Conservation (phyloP, 768 basidiomycete genomes). For the Podaxis mareebaensis region DNA sequence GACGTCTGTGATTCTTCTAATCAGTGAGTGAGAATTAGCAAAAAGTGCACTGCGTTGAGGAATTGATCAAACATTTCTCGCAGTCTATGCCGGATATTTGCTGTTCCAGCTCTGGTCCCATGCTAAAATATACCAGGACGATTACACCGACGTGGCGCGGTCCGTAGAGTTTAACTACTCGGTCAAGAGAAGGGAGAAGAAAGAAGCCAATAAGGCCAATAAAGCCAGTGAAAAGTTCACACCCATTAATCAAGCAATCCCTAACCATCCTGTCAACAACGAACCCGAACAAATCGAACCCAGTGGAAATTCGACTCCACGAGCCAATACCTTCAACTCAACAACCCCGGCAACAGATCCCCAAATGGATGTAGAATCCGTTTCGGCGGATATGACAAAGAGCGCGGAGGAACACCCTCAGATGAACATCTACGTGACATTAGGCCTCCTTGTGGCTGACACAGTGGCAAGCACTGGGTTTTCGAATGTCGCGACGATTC, state of each 20-base stretch:
- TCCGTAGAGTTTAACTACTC: conserved; percentile 39
- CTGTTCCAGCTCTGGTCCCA: conserved; percentile 81
- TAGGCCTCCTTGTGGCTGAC: conserved; percentile 55
- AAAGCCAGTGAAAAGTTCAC: conserved; percentile 14
- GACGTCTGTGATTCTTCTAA: conserved; percentile 76
- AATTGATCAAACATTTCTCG: conserved; percentile 30
- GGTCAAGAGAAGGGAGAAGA: conserved; percentile 23
- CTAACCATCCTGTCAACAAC: neutral
- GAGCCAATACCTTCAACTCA: neutral
- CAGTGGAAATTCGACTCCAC: neutral
- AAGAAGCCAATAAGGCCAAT: conserved; percentile 17
- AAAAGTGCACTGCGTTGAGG: neutral
- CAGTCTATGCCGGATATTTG: conserved; percentile 78
- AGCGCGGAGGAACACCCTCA: conserved; percentile 51
- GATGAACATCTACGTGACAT: conserved; percentile 54
- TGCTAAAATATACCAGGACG: conserved; percentile 62
- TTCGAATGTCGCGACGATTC: conserved; percentile 23
- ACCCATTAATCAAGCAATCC: neutral
- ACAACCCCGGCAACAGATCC: too few relatives aligned
- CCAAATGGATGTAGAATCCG: conserved; percentile 1
- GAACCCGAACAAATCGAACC: neutral
- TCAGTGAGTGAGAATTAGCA: conserved; percentile 48
- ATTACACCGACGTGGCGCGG: conserved; percentile 34
- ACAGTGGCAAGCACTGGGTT: conserved; percentile 56
- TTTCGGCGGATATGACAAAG: conserved; percentile 28